Conservation (phyloP, 164 flowering plant genomes). For the Hamamelis virginiana region DNA sequence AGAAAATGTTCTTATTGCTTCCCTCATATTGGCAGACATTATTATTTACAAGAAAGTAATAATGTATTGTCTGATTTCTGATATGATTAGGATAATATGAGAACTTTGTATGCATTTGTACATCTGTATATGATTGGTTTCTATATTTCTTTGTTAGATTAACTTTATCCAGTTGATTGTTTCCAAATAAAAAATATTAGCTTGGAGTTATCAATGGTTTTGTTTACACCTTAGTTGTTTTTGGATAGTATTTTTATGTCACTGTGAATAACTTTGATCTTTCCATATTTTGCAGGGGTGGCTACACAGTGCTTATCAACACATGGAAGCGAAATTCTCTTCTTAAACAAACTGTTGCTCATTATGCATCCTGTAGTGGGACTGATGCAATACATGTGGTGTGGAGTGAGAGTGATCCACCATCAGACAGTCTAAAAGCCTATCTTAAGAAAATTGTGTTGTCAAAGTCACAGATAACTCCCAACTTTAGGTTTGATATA, state of each 20-base stretch:
- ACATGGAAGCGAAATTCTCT: constrained; percentile 59
- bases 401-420: constrained; percentile 57
- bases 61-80: too few relatives aligned
- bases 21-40: too few relatives aligned
- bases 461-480: constrained; percentile 44
- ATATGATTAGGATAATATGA: too few relatives aligned
- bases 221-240: too few relatives aligned
- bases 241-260: background rate
- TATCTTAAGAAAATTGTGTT: constrained; percentile 36
- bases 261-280: background rate
- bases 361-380: constrained; percentile 56
- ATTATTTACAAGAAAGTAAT: too few relatives aligned
- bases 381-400: constrained; percentile 52
- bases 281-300: constrained; percentile 34
- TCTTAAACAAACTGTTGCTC: constrained; percentile 53
- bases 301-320: constrained; percentile 55
- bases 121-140: too few relatives aligned
- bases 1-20: too few relatives aligned
- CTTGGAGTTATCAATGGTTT: too few relatives aligned
- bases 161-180: too few relatives aligned
- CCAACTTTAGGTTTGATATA: constrained; percentile 44
- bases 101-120: too few relatives aligned
- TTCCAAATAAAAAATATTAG: too few relatives aligned
- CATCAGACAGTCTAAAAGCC: constrained; percentile 37
- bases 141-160: too few relatives aligned